Evolutionary conservation across 192 early-diverging fungal genomes (phyloP).

Genomic region (Podila verticillata): DNA sequence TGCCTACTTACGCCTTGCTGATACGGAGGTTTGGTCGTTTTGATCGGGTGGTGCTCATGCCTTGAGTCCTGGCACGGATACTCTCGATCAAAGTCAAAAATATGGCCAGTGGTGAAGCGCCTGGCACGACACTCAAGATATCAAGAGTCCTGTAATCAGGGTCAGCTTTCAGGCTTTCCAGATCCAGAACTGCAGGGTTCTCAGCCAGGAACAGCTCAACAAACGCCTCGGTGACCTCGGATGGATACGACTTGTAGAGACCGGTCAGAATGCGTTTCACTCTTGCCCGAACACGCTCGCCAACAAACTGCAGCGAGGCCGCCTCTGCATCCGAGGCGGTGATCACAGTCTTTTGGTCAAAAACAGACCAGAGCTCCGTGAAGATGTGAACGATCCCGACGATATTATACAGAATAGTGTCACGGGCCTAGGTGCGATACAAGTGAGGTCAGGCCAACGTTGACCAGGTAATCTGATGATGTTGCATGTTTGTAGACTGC

Average conservation of each 20-base stretch:
- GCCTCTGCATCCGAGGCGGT: conserved; percentile 16
- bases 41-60: conserved; percentile 35
- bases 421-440: conserved; percentile 48
- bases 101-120: conserved; percentile 29
- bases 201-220: conserved; percentile 75
- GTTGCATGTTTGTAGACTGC: too few species aligned
- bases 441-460: neutral
- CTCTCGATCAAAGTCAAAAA: conserved; percentile 59
- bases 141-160: conserved; percentile 40
- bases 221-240: conserved; percentile 69
- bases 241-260: conserved; percentile 60
- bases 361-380: conserved; percentile 59
- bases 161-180: conserved; percentile 46
- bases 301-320: conserved; percentile 54
- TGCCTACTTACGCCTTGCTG: conserved; percentile 64
- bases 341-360: conserved; percentile 36
- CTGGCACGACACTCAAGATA: conserved; percentile 27
- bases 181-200: conserved; percentile 58
- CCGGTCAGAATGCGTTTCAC: conserved; percentile 63
- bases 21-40: conserved; percentile 53
- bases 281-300: conserved; percentile 53
- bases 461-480: neutral
- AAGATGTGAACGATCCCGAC: conserved; percentile 59
- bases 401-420: conserved; percentile 57
- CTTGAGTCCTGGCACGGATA: conserved; percentile 55